Conservation (phyloP, 1,284 basidiomycete genomes). For the Cryptococcus sp. region DNA sequence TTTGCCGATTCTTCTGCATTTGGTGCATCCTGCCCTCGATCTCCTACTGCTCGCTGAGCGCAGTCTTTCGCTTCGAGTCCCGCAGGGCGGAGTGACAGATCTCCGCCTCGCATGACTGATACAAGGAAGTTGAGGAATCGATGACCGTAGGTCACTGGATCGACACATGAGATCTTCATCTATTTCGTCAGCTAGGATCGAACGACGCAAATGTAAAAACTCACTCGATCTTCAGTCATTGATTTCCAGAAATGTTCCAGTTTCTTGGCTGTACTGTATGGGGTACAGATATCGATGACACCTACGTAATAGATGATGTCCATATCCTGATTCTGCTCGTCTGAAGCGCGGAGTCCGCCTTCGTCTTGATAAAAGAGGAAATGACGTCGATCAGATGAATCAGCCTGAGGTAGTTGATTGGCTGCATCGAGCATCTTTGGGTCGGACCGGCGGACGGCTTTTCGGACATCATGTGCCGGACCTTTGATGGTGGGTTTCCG, state of each 20-base stretch:
- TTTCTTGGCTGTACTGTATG: constrained; percentile 74
- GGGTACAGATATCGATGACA: constrained; percentile 91
- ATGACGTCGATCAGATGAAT: constrained; percentile 67
- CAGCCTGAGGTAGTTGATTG: constrained; percentile 62
- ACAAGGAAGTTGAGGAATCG: constrained; percentile 84
- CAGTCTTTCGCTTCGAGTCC: constrained; percentile 21
- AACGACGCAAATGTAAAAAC: constrained; percentile 42
- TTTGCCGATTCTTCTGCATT: background rate
- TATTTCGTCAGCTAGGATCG: constrained; percentile 38
- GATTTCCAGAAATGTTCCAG: constrained; percentile 92
- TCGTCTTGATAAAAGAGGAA: constrained; percentile 97
- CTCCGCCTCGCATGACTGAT: constrained; percentile 78
- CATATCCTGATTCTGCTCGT: constrained; percentile 70
- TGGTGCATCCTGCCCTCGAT: constrained; percentile 1
- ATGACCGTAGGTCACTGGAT: constrained; percentile 74
- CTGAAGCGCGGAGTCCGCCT: constrained; percentile 84
- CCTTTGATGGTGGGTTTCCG: constrained; percentile 58
- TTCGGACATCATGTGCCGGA: constrained; percentile 72
- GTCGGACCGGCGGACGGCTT: constrained; percentile 77
- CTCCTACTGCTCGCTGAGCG: background rate
- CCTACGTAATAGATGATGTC: constrained; percentile 90
- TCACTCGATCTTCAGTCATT: constrained; percentile 73
- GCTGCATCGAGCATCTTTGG: constrained; percentile 65
- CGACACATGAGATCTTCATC: constrained; percentile 91
- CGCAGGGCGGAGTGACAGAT: constrained; percentile 36